Conservation (phyloP, 768 basidiomycete species). For the Epithele typhae region DNA sequence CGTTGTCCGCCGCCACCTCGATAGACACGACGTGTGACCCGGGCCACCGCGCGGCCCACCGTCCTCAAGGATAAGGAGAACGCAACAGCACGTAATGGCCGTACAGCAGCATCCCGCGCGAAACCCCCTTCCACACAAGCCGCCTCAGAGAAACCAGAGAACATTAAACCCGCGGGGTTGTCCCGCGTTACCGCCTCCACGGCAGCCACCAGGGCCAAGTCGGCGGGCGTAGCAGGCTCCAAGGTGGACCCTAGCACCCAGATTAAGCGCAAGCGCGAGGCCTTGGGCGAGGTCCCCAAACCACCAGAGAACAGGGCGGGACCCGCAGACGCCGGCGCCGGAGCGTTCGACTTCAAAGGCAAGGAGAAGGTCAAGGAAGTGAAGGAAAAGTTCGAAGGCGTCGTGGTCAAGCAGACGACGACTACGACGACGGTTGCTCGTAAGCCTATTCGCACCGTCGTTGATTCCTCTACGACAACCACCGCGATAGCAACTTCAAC, state of each 20-base stretch:
- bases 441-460: constrained; percentile 53
- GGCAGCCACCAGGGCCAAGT: constrained; percentile 51
- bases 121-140: constrained; percentile 47
- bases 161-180: constrained; percentile 30
- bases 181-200: constrained; percentile 42
- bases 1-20: too few relatives aligned
- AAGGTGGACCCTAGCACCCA: constrained; percentile 44
- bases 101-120: constrained; percentile 55
- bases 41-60: constrained; percentile 44
- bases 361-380: constrained; percentile 43
- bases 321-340: constrained; percentile 5
- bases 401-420: constrained; percentile 53
- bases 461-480: constrained; percentile 23
- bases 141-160: constrained; percentile 27
- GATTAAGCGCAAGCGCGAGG: constrained; percentile 73
- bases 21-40: constrained; percentile 63
- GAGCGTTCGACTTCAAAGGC: constrained; percentile 38
- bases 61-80: constrained; percentile 66
- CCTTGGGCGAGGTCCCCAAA: constrained; percentile 65
- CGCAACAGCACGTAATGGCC: constrained; percentile 57
- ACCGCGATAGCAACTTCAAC: constrained; percentile 17
- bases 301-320: constrained; percentile 44
- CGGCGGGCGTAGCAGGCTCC: constrained; percentile 36
- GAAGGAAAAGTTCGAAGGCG: constrained; percentile 54
- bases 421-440: constrained; percentile 33